Evolutionary conservation across 345 rosid genomes (phyloP), one percentile per base, ranked within the genome.

Genomic region (Populus euphratica): DNA sequence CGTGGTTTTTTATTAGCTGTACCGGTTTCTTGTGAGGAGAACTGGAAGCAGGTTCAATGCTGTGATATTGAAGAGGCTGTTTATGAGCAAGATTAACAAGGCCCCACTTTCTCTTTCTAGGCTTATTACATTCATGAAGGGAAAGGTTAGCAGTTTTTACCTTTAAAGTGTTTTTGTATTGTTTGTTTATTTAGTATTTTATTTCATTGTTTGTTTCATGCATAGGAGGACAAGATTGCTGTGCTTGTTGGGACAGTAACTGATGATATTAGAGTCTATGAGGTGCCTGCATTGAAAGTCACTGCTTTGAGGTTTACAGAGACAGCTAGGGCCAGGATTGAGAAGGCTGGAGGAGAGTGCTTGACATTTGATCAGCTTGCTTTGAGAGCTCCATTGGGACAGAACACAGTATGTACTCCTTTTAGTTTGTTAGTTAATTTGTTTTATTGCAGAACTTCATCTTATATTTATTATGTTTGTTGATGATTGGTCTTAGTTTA

Each of bases 341-440:
- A 90, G 90, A 93, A 90, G 84, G 98, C 99, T 17, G 99, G 99
- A 69, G 97, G 98, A 54, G 94, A 94, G 76, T 94, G 98, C 84
- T 79, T 91, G 83, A 94, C 98, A 7, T 93, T 94, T 75, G 98
- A 93, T 63, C 98, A 91, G 81, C 93, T 92, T 83, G 98, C 98
- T 52, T 90, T 94, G 62, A 80, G 81, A n/a, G 97, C 98, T 80
- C 98, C 97, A 16, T 85, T 94, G 75, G 98, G 98, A 1, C 97
- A 94, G 87, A 92, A 92, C 90, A 94, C 96, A 78, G 97, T 94
- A 83, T 80, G 78, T n/a, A 16, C 39, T 16, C 39, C 10, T 39
- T 25, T 61, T 18, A 16, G 13, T n/a, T 73, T 41, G 31, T 56
- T 62, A 0, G 2, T 6, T 18, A 7, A 25, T 20, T 64, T 49